Conservation (phyloP, 768 basidiomycete species). For the Phlegmacium glaucopus region DNA sequence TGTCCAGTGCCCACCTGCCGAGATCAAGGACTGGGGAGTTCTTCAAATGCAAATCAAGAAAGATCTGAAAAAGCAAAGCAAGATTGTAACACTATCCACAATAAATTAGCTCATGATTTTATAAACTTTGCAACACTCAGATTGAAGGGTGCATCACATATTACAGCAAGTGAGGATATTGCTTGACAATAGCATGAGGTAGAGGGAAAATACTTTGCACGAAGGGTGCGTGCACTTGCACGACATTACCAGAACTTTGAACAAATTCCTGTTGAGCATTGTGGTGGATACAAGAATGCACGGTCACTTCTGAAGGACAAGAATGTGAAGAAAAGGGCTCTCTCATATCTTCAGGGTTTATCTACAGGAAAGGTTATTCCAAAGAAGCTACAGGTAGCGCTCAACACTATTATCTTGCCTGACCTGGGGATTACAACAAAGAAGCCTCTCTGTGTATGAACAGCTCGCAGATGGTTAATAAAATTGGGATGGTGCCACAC, state of each 20-base stretch:
- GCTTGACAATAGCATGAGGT: conserved; percentile 36
- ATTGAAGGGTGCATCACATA: conserved; percentile 25
- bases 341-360: conserved; percentile 3
- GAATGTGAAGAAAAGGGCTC: too few relatives aligned
- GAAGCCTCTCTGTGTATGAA: conserved; percentile 24
- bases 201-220: conserved; percentile 24
- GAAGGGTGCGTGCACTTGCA: conserved; percentile 25
- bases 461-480: conserved; percentile 35
- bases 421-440: conserved; percentile 23
- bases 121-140: conserved; percentile 31
- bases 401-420: conserved; percentile 29
- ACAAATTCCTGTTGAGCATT: conserved; percentile 24
- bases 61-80: conserved; percentile 24
- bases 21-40: conserved; percentile 20
- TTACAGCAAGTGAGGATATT: conserved; percentile 30
- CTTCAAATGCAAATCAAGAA: conserved; percentile 26
- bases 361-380: conserved; percentile 28
- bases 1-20: neutral
- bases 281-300: neutral
- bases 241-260: conserved; percentile 35
- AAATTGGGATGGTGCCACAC: conserved; percentile 29
- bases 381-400: conserved; percentile 15
- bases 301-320: too few relatives aligned
- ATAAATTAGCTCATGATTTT: conserved; percentile 32
- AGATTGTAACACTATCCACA: conserved; percentile 17